Conservation (phyloP, 768 basidiomycete genomes). For the Filobasidium wieringae region DNA sequence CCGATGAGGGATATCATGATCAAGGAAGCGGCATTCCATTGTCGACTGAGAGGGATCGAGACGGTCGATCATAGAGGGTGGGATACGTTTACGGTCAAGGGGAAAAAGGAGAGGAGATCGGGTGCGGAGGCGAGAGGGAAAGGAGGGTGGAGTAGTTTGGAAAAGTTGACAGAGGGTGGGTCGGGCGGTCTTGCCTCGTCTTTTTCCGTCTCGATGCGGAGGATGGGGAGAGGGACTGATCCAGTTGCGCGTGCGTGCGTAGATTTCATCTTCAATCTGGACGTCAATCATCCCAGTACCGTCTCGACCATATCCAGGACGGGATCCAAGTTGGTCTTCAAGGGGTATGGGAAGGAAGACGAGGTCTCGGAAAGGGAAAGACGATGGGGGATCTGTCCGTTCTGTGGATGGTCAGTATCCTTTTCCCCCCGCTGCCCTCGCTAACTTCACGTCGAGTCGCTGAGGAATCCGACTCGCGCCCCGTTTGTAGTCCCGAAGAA, state of each 20-base stretch:
- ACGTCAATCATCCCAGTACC: slow-evolving; percentile 33
- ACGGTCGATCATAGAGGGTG: slow-evolving; percentile 28
- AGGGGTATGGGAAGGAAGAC: slow-evolving; percentile 13
- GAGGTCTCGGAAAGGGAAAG: neutral
- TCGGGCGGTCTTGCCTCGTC: no score
- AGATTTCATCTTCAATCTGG: slow-evolving; percentile 35
- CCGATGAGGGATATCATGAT: slow-evolving; percentile 32
- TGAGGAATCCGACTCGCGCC: no score
- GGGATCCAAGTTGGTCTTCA: slow-evolving; percentile 34
- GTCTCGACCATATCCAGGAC: slow-evolving; percentile 38
- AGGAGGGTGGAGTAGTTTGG: slow-evolving; percentile 26
- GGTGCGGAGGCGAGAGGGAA: slow-evolving; percentile 27
- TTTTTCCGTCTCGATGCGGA: neutral
- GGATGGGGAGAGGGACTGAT: neutral
- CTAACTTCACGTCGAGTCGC: no score
- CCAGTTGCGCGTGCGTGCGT: neutral
- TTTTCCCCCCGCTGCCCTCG: neutral
- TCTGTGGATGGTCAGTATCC: slow-evolving; percentile 22
- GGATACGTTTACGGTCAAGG: slow-evolving; percentile 12
- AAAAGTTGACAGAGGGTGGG: slow-evolving; percentile 32
- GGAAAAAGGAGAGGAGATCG: slow-evolving; percentile 6
- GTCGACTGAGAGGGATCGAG: slow-evolving; percentile 19
- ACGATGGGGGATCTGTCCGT: slow-evolving; percentile 6
- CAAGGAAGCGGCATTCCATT: slow-evolving; percentile 33
- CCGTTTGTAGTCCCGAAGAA: slow-evolving; percentile 30